Base-by-base conservation (phyloP, 371 early-diverging fungal genomes). In the Quaeritorhiza haematococci region DNA sequence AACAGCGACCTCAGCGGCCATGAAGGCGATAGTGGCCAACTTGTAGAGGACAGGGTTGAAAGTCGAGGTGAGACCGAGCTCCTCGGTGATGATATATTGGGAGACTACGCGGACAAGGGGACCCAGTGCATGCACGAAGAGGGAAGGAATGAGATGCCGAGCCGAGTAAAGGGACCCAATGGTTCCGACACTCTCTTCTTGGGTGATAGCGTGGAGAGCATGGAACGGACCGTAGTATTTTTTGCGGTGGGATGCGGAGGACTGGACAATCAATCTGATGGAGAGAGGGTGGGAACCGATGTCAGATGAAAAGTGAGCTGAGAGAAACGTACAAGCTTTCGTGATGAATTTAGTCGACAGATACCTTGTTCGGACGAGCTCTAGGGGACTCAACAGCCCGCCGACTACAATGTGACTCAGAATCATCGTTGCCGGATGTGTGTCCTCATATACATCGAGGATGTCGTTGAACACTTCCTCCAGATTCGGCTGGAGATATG, bases 361-460 rank as follows among this genome's bases (percentile, higher is more conserved):
- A 26, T 56, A 73, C 72, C 76, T 50, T 19, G 73, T 71, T 29
- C 68, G 59, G 42, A 64, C 64, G n/a, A 71, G 61, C 35, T 73
- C 76, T 29, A 73, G 47, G 5, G 76, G 73, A 33, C 64, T 64
- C 28, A 73, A 56, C 24, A 66, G 42, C 27, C 58, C 59, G 17
- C 71, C 72, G 17, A 68, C 63, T 33, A 65, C 41, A 15, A 62
- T 56, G 50, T 67, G 64, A 34, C 63, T 56, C n/a, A 63, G 32
- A 2, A 65, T 55, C 43, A 52, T 34, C 21, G 73, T 73, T 3
- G 46, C 56, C 19, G 69, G 72, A 53, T 76, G 58, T 19, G 58
- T 59, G 43, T 76, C 76, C 42, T 76, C 76, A 55, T 57, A 72
- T 5, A 73, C 72, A 52, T 76, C 73, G 24, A 73, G 59, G 2